Conservation (phyloP, 257 asterid species). For the Plantago major region DNA sequence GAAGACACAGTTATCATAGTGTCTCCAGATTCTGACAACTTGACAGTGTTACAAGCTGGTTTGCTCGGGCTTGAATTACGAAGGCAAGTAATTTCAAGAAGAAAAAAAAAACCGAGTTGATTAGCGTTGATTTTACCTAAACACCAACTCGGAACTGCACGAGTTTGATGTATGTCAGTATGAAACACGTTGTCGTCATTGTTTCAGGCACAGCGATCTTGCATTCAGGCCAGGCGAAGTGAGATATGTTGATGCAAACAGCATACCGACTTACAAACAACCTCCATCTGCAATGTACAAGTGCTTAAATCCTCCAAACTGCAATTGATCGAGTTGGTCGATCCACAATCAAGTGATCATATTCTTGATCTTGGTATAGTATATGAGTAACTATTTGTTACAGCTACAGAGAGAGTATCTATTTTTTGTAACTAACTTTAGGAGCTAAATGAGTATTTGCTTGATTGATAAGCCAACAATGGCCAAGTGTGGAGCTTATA, state of each 20-base stretch:
- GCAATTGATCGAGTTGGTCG: constrained; percentile 44
- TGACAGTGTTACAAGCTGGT: constrained; percentile 80
- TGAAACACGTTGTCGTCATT: neutral
- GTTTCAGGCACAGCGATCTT: constrained; percentile 72
- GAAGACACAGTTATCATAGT: constrained; percentile 73
- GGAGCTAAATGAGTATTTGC: too few species aligned
- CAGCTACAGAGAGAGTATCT: too few species aligned
- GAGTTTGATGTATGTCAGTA: neutral
- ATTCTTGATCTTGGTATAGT: too few species aligned
- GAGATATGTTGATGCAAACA: constrained; percentile 61
- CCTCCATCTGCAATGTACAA: constrained; percentile 79
- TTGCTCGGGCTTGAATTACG: constrained; percentile 74
- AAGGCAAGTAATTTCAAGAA: constrained; percentile 38
- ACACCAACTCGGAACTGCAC: neutral
- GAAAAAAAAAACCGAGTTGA: neutral
- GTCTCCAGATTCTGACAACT: constrained; percentile 88
- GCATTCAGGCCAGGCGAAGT: constrained; percentile 77
- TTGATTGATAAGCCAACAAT: too few species aligned
- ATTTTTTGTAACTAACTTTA: too few species aligned
- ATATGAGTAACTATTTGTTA: too few species aligned
- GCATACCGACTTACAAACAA: constrained; percentile 67
- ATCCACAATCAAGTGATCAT: too few species aligned
- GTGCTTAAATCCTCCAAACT: constrained; percentile 84
- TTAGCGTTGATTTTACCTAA: neutral
- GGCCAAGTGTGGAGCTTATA: too few species aligned